Evolutionary conservation across 2,329 filamentous ascomycete genomes (phyloP), one percentile per base, ranked within the genome.

Genomic region (Dothideomycetes sp.): DNA sequence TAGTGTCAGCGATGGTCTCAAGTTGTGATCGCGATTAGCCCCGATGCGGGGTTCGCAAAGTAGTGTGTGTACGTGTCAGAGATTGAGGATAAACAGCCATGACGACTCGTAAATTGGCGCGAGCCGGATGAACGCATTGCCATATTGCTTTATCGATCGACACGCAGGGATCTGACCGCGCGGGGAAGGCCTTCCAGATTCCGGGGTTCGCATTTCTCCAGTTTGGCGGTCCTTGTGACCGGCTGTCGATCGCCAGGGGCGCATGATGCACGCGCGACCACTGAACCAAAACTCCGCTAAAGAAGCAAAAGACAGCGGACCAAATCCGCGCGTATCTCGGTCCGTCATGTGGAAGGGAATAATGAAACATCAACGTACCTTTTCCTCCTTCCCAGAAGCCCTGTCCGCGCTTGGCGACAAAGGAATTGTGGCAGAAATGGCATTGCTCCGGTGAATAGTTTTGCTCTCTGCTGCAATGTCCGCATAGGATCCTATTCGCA

Each of bases 361-460:
- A 16, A 29, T 31, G 37, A 18, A 31, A 30, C 9, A 22, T 24
- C 11, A 32, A 42, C 56, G 43, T 49, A 52, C 60, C 60, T 51
- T 82, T 85, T 2, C 85, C 85, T 9, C 85, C 85, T 64, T 93
- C 85, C 85, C 85, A 93, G 61, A 87, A 93, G 0, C 85, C 85
- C 32, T 65, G 66, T 5, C 66, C 65, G 3, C 75, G 74, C 53
- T 76, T 79, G 47, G 82, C 78, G 38, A 87, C 70, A 10, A 91
- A 72, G 36, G 70, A 73, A 24, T 78, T 67, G 36, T 79, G 81
- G 54, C 85, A 93, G 52, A 84, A 76, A 1, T 66, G 70, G 57
- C 85, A 93, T 45, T 80, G 78, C 53, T 88, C 82, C 2, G 81
- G 77, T 16, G 77, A 68, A 59, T 85, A 93, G 47, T 78, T 78